Evolutionary conservation across 2,329 filamentous ascomycete genomes (phyloP).

Genomic region (Fusarium sp.): DNA sequence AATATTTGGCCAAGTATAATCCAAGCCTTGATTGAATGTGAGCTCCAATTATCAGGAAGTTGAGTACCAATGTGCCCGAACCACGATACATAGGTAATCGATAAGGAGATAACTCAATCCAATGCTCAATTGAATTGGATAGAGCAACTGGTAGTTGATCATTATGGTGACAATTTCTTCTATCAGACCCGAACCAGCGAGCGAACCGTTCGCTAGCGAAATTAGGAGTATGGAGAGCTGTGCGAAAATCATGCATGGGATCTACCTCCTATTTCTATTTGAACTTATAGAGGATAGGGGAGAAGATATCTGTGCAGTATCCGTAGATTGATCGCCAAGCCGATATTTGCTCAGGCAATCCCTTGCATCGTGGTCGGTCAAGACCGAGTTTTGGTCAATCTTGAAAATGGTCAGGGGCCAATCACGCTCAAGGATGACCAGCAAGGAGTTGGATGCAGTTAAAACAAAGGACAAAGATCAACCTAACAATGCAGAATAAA

Average conservation of each 20-base stretch:
- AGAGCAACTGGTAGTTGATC: not conserved
- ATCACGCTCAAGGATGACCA: conserved; percentile 17
- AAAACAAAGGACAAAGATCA: conserved; percentile 5
- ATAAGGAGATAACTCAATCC: not conserved
- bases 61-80: not conserved
- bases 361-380: conserved; percentile 18
- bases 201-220: not conserved
- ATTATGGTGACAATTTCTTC: not conserved
- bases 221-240: not conserved
- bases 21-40: not conserved
- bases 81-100: not conserved
- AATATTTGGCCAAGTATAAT: not conserved
- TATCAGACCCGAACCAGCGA: not conserved
- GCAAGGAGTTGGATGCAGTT: conserved; percentile 12
- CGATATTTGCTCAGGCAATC: not conserved
- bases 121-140: not conserved
- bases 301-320: not conserved
- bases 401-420: conserved; percentile 1
- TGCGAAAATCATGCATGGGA: conserved; percentile 5
- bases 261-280: conserved; percentile 13
- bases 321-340: conserved; percentile 4
- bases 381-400: conserved; percentile 17
- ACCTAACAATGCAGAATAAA: not conserved
- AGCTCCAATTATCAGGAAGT: not conserved
- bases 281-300: conserved; percentile 1